Evolutionary conservation across 2,329 filamentous ascomycete species (phyloP), one percentile per base, ranked within the genome.

Genomic region (Massarina eburnea): DNA sequence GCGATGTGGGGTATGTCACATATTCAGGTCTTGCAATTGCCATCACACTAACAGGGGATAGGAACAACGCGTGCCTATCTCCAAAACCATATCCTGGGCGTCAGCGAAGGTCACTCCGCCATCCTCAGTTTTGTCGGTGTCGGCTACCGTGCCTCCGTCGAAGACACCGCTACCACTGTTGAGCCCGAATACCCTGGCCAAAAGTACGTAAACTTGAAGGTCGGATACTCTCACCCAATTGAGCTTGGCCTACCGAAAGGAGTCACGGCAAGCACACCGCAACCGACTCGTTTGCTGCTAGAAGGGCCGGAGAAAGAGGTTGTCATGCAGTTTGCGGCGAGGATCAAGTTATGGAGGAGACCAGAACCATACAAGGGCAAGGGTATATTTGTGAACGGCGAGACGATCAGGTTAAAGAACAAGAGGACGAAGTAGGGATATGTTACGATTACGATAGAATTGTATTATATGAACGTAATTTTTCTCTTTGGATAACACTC

Each of bases 341-440:
- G 85, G 59, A 95, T 99, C 58, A 80, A 90, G 60, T 81, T 78
- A 72, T 97, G 92, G 92, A 85, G 94, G 67, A 82, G 81, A 55
- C 94, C 94, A 22, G 94, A 99, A 76, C 94, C 94, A 55, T 99
- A 99, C 75, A 99, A 99, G 83, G 94, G 94, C 58, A 97, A 99
- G 83, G 94, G 94, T 61, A 95, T 99, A 61, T 99, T 97, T 70
- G 86, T 99, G 62, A 95, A 97, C 66, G 90, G 91, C 54, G 91
- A 99, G 80, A 96, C 91, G 22, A 96, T 99, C 76, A 95, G 88
- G 80, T 73, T 99, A 73, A 99, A 99, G 85, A 87, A 89, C 65
- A 99, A 96, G 86, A 77, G 77, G 69, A 77, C 77, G 60, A 78
- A 77, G 59, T 78, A n/a, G n/a, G n/a, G 56, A 59, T 17, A 7